Conservation (phyloP, 2,329 filamentous ascomycete species). For the Ramularia collo-cygni region DNA sequence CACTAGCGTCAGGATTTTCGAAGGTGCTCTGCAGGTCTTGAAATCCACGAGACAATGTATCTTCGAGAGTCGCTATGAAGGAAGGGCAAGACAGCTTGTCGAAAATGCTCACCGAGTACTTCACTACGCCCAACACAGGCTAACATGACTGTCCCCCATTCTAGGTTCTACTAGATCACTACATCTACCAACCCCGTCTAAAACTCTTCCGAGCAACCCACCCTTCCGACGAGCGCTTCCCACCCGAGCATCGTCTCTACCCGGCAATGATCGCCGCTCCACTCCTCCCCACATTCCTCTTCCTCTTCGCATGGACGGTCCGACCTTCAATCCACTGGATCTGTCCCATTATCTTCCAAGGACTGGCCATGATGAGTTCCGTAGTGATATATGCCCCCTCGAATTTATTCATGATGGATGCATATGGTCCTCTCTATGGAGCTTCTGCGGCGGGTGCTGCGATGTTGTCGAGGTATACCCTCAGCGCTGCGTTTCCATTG, state of each 20-base stretch:
- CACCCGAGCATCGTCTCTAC: conserved; percentile 28
- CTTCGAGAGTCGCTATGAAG: too few species aligned
- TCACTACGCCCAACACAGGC: too few species aligned
- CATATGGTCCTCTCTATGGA: conserved; percentile 34
- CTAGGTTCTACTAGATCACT: conserved; percentile 15
- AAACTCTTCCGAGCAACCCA: conserved; percentile 2
- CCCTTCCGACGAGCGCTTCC: conserved; percentile 12
- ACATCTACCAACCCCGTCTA: conserved; percentile 18
- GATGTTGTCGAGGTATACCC: conserved; percentile 27
- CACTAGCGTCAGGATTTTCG: too few species aligned
- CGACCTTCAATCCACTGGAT: conserved; percentile 33
- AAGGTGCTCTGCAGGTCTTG: too few species aligned
- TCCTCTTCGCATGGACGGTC: conserved; percentile 32
- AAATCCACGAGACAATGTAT: too few species aligned
- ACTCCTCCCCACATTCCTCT: conserved; percentile 28
- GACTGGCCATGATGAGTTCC: conserved; percentile 15
- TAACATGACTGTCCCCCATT: too few species aligned
- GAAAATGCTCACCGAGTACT: too few species aligned
- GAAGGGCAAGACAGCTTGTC: too few species aligned
- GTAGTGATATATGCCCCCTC: conserved; percentile 28
- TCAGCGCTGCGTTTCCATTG: conserved; percentile 32
- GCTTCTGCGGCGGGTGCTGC: conserved; percentile 29
- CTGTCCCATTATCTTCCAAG: conserved; percentile 27
- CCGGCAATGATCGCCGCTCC: conserved; percentile 28
- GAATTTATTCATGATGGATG: conserved; percentile 36